phyloP scores from a whole-genome alignment of 257 asterid species.

The Agastache rugosa region DNA sequence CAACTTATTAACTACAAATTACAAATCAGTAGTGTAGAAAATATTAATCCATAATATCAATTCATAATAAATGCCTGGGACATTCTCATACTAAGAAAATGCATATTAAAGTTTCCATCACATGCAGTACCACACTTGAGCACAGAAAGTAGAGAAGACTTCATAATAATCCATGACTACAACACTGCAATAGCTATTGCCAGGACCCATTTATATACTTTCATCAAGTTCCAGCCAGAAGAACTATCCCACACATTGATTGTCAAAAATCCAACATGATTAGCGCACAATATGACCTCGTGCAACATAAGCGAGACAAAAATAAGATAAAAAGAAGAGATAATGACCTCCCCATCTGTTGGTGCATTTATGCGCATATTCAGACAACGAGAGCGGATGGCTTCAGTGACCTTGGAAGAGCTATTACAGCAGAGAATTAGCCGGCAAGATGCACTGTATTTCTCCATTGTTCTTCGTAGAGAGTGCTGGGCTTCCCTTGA shows the following conservation, averaged over 20 bases:
- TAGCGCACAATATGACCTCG: neutral
- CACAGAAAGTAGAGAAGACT: neutral
- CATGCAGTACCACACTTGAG: neutral
- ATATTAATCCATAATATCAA: neutral
- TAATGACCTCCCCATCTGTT: slow-evolving; percentile 74
- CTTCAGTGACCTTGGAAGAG: slow-evolving; percentile 97
- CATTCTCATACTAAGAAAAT: neutral
- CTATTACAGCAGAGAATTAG: slow-evolving; percentile 94
- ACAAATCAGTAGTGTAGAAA: neutral
- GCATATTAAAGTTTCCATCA: neutral
- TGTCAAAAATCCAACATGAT: slow-evolving; percentile 15
- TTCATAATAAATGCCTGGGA: neutral
- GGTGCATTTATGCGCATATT: slow-evolving; percentile 92
- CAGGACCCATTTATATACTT: slow-evolving; percentile 13
- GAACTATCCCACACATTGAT: neutral
- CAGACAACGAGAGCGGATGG: slow-evolving; percentile 96
- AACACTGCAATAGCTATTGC: neutral
- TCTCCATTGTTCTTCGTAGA: slow-evolving; percentile 99
- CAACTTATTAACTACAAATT: neutral
- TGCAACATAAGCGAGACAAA: slow-evolving; percentile 7
- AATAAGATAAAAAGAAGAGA: neutral
- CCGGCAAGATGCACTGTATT: slow-evolving; percentile 91
- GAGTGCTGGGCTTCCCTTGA: slow-evolving; percentile 99
- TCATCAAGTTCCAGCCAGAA: neutral
- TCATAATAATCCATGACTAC: neutral